Evolutionary conservation across 371 early-diverging fungal species (phyloP).

Genomic region (Lichtheimia hyalospora): DNA sequence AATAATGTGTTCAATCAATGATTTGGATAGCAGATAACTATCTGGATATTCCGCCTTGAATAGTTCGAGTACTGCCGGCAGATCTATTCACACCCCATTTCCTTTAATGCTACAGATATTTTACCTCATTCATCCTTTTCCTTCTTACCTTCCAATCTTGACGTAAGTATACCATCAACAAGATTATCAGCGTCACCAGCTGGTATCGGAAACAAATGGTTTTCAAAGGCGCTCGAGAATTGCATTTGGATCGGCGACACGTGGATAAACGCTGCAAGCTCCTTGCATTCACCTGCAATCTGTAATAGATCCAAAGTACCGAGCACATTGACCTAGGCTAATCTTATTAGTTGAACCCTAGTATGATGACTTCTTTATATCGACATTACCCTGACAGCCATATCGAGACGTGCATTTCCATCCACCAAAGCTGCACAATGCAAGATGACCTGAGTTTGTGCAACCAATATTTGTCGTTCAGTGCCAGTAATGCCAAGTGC

Average conservation of each 20-base stretch:
- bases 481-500: conserved; percentile 49
- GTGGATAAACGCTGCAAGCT: conserved; percentile 47
- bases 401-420: conserved; percentile 53
- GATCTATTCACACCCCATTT: neutral
- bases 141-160: conserved; percentile 16
- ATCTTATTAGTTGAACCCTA: no score
- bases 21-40: conserved; percentile 56
- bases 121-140: neutral
- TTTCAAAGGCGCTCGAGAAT: conserved; percentile 28
- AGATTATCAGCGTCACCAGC: conserved; percentile 40
- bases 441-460: conserved; percentile 47
- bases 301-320: conserved; percentile 54
- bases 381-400: conserved; percentile 54
- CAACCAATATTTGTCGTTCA: conserved; percentile 41
- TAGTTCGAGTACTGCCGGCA: conserved; percentile 12
- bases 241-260: conserved; percentile 51
- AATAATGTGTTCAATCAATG: conserved; percentile 57
- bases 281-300: conserved; percentile 50
- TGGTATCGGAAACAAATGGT: conserved; percentile 46
- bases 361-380: no score
- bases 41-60: conserved; percentile 42
- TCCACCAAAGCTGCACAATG: conserved; percentile 63
- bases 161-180: conserved; percentile 21
- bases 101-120: neutral
- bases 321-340: conserved; percentile 44